Conservation (phyloP, 208 protist genomes). For the Acanthamoeba healyi region DNA sequence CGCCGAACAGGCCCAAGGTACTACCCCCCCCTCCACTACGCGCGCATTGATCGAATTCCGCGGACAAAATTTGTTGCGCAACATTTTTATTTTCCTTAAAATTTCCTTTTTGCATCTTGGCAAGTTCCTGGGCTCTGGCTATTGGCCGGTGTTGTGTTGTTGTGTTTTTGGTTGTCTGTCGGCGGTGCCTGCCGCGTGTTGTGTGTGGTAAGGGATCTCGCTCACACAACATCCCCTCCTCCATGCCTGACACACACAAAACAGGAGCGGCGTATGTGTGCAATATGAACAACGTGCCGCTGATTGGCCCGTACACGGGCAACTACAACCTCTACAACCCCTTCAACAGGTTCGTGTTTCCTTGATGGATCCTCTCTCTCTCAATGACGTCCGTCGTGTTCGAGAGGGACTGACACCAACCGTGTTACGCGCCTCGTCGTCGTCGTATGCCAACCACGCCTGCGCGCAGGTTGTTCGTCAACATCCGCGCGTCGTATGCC, state of each 20-base stretch:
- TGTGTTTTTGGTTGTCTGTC: too few relatives aligned
- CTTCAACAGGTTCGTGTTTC: slow-evolving; percentile 19
- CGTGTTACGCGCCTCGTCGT: too few relatives aligned
- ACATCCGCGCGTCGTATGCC: slow-evolving; percentile 56
- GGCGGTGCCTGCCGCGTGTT: too few relatives aligned
- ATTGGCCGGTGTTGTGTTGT: too few relatives aligned
- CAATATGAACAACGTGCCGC: background rate
- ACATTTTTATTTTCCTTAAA: background rate
- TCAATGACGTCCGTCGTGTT: too few relatives aligned
- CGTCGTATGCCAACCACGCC: background rate
- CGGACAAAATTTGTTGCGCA: background rate
- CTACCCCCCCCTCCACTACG: background rate
- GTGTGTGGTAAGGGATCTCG: too few relatives aligned
- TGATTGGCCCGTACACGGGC: slow-evolving; percentile 65
- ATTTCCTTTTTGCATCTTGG: background rate
- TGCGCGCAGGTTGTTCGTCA: slow-evolving; percentile 14
- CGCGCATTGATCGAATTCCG: background rate
- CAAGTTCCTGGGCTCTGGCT: too few relatives aligned
- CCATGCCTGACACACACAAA: too few relatives aligned
- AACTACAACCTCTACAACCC: slow-evolving; percentile 28
- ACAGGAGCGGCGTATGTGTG: background rate
- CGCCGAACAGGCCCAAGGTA: slow-evolving; percentile 16
- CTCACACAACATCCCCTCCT: too few relatives aligned
- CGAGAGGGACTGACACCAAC: too few relatives aligned
- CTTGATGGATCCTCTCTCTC: background rate